phyloP scores from a whole-genome alignment of 1,284 basidiomycete genomes.

The Tausonia pullulans region DNA sequence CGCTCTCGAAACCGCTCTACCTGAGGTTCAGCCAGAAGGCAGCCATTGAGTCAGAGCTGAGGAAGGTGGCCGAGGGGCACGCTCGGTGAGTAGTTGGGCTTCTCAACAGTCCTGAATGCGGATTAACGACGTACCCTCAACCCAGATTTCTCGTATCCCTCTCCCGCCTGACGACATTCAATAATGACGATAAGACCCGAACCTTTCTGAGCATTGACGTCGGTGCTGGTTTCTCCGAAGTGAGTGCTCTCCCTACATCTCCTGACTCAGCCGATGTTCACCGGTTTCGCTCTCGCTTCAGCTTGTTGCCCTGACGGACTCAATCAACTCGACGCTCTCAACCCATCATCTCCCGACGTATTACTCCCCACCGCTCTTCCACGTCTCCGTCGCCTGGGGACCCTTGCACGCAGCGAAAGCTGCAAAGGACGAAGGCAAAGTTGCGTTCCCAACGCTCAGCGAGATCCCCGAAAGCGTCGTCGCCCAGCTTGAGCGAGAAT shows the following conservation, averaged over 20 bases:
- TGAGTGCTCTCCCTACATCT: background rate
- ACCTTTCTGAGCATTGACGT: conserved; percentile 7
- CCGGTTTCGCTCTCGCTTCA: background rate
- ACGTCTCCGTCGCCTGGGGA: conserved; percentile 8
- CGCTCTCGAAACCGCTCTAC: conserved; percentile 3
- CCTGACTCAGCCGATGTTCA: background rate
- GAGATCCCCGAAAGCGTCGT: no score
- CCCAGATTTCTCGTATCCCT: background rate
- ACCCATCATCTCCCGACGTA: conserved; percentile 8
- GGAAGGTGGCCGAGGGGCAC: background rate
- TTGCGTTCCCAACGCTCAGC: no score
- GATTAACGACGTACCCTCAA: background rate
- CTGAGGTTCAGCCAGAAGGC: background rate
- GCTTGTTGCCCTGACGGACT: background rate
- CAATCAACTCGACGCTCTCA: background rate
- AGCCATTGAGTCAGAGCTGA: background rate
- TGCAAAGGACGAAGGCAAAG: no score
- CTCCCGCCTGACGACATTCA: conserved; percentile 1
- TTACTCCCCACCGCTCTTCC: conserved; percentile 8
- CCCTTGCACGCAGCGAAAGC: background rate
- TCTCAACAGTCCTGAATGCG: background rate
- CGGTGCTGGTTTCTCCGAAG: conserved; percentile 6
- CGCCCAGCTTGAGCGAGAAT: no score
- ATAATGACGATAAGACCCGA: conserved; percentile 7
- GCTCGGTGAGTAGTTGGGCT: background rate